Evolutionary conservation across 2,329 filamentous ascomycete genomes (phyloP).

Genomic region (Endothia cerciana): DNA sequence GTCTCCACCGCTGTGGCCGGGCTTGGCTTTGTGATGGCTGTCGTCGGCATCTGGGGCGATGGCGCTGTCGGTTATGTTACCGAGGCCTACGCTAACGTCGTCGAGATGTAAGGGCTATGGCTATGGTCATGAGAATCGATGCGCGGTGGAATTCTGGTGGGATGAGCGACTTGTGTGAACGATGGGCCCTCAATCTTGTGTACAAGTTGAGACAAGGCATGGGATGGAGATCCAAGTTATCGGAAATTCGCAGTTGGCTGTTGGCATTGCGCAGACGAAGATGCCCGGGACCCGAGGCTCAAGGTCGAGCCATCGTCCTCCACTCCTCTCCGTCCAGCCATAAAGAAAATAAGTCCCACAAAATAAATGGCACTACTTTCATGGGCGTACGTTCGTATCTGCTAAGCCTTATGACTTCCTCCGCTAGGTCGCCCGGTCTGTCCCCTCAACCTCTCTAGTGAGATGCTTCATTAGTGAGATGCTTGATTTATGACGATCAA

Average conservation of each 20-base stretch:
- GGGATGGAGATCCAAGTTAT: background rate
- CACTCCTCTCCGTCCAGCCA: conserved; percentile 6
- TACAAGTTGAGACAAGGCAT: background rate
- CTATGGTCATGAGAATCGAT: background rate
- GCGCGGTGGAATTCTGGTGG: background rate
- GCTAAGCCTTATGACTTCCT: background rate
- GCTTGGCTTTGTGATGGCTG: conserved; percentile 62
- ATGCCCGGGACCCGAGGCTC: background rate
- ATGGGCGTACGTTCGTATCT: background rate
- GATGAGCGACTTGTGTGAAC: background rate
- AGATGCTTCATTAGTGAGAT: background rate
- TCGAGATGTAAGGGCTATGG: background rate
- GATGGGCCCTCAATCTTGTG: background rate
- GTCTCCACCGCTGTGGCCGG: conserved; percentile 58
- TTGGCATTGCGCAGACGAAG: background rate
- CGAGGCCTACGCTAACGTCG: conserved; percentile 24
- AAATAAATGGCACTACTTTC: conserved; percentile 2
- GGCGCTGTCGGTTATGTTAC: conserved; percentile 21
- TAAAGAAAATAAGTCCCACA: background rate
- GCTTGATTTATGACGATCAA: background rate
- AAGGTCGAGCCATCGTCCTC: background rate
- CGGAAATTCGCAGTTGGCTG: conserved; percentile 46
- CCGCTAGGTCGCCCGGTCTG: background rate
- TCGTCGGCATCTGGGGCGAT: conserved; percentile 61
- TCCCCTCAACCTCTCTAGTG: too few species aligned